Base-by-base conservation (phyloP, 345 rosid genomes). In the Eutrema heterophyllum region DNA sequence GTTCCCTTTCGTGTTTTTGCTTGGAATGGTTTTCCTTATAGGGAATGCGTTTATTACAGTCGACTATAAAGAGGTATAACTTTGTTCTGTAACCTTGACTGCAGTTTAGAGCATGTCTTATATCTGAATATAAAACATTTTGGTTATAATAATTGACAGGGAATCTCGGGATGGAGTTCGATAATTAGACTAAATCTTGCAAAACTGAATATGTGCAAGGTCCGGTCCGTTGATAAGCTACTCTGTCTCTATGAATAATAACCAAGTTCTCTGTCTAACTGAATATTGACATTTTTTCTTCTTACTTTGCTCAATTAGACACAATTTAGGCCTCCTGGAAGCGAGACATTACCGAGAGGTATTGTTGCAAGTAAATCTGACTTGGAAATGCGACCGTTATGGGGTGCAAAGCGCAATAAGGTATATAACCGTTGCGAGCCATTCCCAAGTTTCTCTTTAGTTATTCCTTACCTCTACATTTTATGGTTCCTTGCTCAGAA, bases 371-470 rank as follows among this genome's bases (percentile, higher is more conserved):
- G 72, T 62, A 86, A 85, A 58, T 86, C 98, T 16, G 88, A 92
- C 71, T 79, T 88, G 66, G 89, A 88, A 86, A 73, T 88, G 87
- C 43, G 81, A 66, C 85, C 94, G 1, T 75, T 89, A 73, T 89
- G 86, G 81, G 94, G 88, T 1, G 50, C 59, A 9, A 75, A 35
- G 32, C 71, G 73, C 14, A 55, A 80, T 24, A 83, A 74, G 84
- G 93, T 89, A 38, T 64, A 76, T 49, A 44, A 33, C 6, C 35
- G 14, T 57, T 51, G 1, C 49, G 1, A 64, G 11, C 10, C 29
- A 7, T 55, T 58, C 4, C n/a, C 40, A 14, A 45, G 45, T 40
- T 65, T 56, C 26, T 41, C 40, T 60, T 54, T 53, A 50, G 26
- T 18, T 38, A 24, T 51, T 41, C 11, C 16, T 40, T 39, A 60